Conservation (phyloP, 768 basidiomycete species). For the Rhodocollybia butyracea region DNA sequence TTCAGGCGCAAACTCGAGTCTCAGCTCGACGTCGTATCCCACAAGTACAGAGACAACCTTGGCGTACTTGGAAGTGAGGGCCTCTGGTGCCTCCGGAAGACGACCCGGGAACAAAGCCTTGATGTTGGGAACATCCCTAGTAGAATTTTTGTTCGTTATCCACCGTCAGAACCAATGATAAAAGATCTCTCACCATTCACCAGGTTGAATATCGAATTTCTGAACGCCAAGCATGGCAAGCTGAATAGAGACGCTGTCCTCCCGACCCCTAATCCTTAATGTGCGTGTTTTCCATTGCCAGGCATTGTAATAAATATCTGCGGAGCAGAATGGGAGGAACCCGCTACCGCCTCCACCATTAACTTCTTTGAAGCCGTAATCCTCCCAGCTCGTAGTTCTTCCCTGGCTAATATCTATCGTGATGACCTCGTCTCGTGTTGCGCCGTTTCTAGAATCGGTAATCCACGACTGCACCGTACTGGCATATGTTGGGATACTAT, state of each 20-base stretch:
- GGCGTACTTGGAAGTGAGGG: slow-evolving; percentile 5
- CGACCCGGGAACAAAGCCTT: slow-evolving; percentile 8
- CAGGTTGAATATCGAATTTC: slow-evolving; percentile 6
- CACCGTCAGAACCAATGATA: not conserved
- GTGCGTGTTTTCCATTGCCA: not conserved
- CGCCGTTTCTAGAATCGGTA: not conserved
- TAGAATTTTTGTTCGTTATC: not conserved
- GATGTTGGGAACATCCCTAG: slow-evolving; percentile 8
- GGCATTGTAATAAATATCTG: not conserved
- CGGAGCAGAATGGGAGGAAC: slow-evolving; percentile 7
- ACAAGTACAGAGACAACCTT: slow-evolving; percentile 5
- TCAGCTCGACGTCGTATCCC: slow-evolving; percentile 9
- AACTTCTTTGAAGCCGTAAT: slow-evolving; percentile 8
- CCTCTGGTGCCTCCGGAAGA: slow-evolving; percentile 8
- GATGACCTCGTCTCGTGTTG: slow-evolving; percentile 8
- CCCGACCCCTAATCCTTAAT: slow-evolving; percentile 2
- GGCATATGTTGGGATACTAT: slow-evolving; percentile 2
- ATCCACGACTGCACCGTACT: slow-evolving; percentile 3
- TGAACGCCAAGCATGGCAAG: slow-evolving; percentile 9
- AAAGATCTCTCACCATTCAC: slow-evolving; percentile 6
- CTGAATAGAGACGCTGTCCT: not conserved
- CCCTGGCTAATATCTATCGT: slow-evolving; percentile 6
- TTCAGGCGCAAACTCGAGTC: not conserved
- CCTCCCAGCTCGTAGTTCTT: slow-evolving; percentile 4
- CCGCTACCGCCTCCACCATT: not conserved